Conservation (phyloP, 176 grass and related monocot genomes). For the Stipa capillata region DNA sequence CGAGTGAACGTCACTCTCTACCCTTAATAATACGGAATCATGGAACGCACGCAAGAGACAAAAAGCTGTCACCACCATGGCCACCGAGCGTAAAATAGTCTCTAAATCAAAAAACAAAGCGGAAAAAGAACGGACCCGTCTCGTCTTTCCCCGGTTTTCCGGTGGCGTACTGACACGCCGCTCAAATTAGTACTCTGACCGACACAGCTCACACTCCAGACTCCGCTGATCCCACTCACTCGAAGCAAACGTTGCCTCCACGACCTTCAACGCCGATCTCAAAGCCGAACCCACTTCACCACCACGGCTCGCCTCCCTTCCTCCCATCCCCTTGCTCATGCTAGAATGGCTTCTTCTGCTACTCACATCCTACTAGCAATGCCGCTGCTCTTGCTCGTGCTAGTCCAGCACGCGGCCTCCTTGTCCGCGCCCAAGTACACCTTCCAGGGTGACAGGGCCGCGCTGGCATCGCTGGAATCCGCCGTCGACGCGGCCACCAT, state of each 20-base stretch:
- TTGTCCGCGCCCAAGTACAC: neutral
- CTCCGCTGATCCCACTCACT: conserved; percentile 16
- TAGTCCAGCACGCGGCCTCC: neutral
- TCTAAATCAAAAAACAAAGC: neutral
- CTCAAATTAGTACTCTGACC: neutral
- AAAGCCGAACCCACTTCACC: neutral
- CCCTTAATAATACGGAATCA: conserved; percentile 20
- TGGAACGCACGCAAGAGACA: neutral
- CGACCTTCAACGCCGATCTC: conserved; percentile 23
- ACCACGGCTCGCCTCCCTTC: too few relatives aligned
- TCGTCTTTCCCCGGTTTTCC: conserved; percentile 26
- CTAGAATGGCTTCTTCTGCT: conserved; percentile 10
- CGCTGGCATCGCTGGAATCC: conserved; percentile 22
- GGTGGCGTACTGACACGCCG: conserved; percentile 9
- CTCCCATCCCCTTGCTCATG: neutral
- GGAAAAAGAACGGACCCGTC: neutral
- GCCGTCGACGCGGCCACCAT: conserved; percentile 23
- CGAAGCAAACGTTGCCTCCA: conserved; percentile 5
- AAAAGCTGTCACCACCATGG: conserved; percentile 8
- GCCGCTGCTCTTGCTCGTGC: neutral
- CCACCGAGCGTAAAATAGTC: neutral
- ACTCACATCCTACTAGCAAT: neutral
- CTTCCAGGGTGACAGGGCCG: conserved; percentile 35
- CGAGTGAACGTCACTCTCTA: conserved; percentile 20
- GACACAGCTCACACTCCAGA: conserved; percentile 9